Evolutionary conservation across 148 eudicot species (phyloP), one percentile per base, ranked within the genome.

Genomic region (Gaultheria prostrata): DNA sequence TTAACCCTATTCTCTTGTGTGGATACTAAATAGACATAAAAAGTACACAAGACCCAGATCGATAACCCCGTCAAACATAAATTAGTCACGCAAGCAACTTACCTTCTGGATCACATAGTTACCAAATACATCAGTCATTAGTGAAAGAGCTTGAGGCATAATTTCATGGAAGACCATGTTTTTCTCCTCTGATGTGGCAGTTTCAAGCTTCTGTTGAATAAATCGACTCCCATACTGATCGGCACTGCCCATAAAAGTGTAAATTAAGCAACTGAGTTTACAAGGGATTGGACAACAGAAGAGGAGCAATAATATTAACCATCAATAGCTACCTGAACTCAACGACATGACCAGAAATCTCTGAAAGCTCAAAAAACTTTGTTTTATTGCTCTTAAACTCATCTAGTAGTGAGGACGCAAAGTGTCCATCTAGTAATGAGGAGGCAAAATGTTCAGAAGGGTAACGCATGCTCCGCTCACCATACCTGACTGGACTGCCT

Each of bases 91-190:
- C 43, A 20, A 61, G 50, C n/a, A 80, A 53, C 48, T 24, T 89
- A 92, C 98, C 97, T 95, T 95, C 82, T 95, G 98, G 78, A 95
- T 89, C 81, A 95, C 97, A 85, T 95, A 95, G 84, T 95, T 95
- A 61, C 98, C 98, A 84, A 95, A 95, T 49, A 95, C 98, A 85
- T 95, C 98, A 35, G 98, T 95, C 94, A 95, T 95, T 45, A 95
- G 89, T 53, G 92, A 86, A 81, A 91, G 85, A 50, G 98, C 97
- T 80, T 92, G 95, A 39, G 97, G 97, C 82, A 90, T 90, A 54
- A 95, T 92, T 90, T 95, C 97, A 87, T 90, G 86, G 71, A 93
- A 95, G 77, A 95, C 94, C 92, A 91, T 89, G 86, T 88, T 84
- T 80, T 92, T 95, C 89, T 95, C 98, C 54, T 93, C 94, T 9